phyloP scores from a whole-genome alignment of 1,284 basidiomycete genomes.

The Filobasidium uniguttulatum region DNA sequence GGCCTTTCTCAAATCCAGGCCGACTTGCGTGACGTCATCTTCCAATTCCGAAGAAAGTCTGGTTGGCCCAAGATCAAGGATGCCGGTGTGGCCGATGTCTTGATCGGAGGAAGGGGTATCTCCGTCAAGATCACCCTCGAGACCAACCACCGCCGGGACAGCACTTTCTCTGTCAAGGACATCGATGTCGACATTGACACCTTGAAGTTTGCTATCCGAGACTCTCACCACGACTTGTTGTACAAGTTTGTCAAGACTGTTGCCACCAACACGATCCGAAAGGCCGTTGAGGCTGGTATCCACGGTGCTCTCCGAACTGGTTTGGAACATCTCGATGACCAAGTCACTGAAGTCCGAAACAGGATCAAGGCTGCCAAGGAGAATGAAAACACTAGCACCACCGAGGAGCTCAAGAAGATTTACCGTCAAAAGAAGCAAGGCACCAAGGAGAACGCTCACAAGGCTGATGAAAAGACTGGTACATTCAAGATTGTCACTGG shows the following conservation, averaged over 20 bases:
- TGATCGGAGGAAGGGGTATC: slow-evolving; percentile 58
- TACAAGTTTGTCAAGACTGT: slow-evolving; percentile 49
- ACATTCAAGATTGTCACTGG: slow-evolving; percentile 28
- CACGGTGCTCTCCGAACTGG: slow-evolving; percentile 61
- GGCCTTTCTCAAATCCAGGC: slow-evolving; percentile 76
- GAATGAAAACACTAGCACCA: slow-evolving; percentile 43
- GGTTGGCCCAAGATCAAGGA: slow-evolving; percentile 53
- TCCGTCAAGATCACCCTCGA: slow-evolving; percentile 36
- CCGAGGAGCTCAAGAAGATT: slow-evolving; percentile 56
- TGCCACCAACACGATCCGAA: slow-evolving; percentile 60
- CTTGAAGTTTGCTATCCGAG: slow-evolving; percentile 80
- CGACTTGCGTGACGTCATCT: slow-evolving; percentile 72
- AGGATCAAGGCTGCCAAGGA: slow-evolving; percentile 56
- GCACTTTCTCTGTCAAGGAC: slow-evolving; percentile 25
- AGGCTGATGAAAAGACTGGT: slow-evolving; percentile 25
- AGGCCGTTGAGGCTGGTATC: slow-evolving; percentile 74
- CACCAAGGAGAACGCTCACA: slow-evolving; percentile 30
- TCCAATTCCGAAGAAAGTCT: slow-evolving; percentile 49
- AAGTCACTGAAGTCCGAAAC: slow-evolving; percentile 49
- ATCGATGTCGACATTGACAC: slow-evolving; percentile 45
- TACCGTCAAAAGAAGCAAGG: slow-evolving; percentile 38
- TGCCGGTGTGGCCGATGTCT: slow-evolving; percentile 80
- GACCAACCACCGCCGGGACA: slow-evolving; percentile 29
- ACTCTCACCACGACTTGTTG: slow-evolving; percentile 76
- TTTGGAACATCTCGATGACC: slow-evolving; percentile 59